Percentiles rank a stretch among this genome's conserved stretches.
phyloP scores from a whole-genome alignment of 2,329 filamentous ascomycete species.

The Cytospora paraplurivora region DNA sequence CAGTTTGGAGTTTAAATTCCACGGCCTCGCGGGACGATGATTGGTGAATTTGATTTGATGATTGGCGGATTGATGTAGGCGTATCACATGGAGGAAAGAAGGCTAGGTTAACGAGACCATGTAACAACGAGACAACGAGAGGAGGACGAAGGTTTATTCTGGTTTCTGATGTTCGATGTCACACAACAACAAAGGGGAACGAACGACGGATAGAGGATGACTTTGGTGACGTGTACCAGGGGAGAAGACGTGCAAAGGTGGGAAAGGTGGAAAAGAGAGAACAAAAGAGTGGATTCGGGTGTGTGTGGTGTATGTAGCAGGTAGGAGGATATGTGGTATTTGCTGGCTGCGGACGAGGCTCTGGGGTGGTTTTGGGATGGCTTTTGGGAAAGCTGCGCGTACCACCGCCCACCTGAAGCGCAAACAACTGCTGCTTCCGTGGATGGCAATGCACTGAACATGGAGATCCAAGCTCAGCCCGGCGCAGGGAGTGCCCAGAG shows the following conservation, averaged over 20 bases:
- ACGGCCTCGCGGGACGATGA: not conserved
- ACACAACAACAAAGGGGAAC: conserved; percentile 6
- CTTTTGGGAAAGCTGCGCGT: conserved; percentile 9
- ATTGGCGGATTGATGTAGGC: not conserved
- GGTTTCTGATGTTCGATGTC: not conserved
- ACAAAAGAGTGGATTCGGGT: conserved; percentile 15
- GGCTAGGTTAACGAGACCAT: not conserved
- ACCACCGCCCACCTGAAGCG: not conserved
- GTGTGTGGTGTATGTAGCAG: not conserved
- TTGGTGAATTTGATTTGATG: not conserved
- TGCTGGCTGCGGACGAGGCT: conserved; percentile 23
- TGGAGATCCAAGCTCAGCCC: conserved; percentile 11
- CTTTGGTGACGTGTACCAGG: conserved; percentile 5
- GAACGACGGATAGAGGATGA: conserved; percentile 4
- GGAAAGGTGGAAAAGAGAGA: conserved; percentile 13
- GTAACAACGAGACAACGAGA: not conserved
- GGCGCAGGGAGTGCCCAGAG: conserved; percentile 21
- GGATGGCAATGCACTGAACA: not conserved
- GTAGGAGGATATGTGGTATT: not conserved
- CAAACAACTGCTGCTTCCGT: not conserved
- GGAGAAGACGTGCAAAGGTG: conserved; percentile 10
- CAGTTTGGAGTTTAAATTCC: not conserved
- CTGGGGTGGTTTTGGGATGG: conserved; percentile 11
- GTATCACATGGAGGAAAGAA: not conserved
- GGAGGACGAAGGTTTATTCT: not conserved